phyloP scores from a whole-genome alignment of 2,329 filamentous ascomycete genomes.

The Colletotrichum shisoi region DNA sequence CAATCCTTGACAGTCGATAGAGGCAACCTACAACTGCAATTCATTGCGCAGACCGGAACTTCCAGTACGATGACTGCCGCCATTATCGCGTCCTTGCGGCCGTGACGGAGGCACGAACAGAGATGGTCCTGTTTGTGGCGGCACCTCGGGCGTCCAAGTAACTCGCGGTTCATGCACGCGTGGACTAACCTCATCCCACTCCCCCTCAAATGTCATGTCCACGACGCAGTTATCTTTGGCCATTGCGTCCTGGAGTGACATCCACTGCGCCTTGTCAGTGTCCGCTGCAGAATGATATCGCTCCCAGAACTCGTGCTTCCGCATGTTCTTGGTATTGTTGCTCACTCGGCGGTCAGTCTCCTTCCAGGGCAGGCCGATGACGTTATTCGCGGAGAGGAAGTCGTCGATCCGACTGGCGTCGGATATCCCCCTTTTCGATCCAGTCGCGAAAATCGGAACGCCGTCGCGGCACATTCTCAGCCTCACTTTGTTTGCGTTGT shows the following conservation, averaged over 20 bases:
- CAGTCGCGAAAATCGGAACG: slow-evolving; percentile 26
- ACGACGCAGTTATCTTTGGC: slow-evolving; percentile 32
- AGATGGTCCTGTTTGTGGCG: neutral
- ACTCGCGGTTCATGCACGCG: neutral
- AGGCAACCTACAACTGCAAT: neutral
- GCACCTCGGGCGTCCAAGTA: neutral
- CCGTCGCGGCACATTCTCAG: slow-evolving; percentile 30
- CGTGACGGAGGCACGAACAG: neutral
- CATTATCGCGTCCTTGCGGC: neutral
- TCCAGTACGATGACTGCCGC: neutral
- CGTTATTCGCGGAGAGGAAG: slow-evolving; percentile 24
- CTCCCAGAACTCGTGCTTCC: slow-evolving; percentile 33
- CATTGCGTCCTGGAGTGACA: slow-evolving; percentile 31
- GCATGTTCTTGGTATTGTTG: neutral
- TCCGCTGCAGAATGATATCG: slow-evolving; percentile 7
- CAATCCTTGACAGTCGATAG: neutral
- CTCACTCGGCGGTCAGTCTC: slow-evolving; percentile 14
- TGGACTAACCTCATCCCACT: slow-evolving; percentile 18
- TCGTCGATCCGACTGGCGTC: slow-evolving; percentile 11
- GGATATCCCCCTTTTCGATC: slow-evolving; percentile 15
- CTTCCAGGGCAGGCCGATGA: slow-evolving; percentile 24
- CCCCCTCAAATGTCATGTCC: slow-evolving; percentile 29
- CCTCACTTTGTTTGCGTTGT: slow-evolving; percentile 7
- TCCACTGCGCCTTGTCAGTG: slow-evolving; percentile 29
- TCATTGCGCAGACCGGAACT: slow-evolving; percentile 30